phyloP scores from a whole-genome alignment of 2,329 filamentous ascomycete genomes.

The Hymenoscyphus fructigenus region DNA sequence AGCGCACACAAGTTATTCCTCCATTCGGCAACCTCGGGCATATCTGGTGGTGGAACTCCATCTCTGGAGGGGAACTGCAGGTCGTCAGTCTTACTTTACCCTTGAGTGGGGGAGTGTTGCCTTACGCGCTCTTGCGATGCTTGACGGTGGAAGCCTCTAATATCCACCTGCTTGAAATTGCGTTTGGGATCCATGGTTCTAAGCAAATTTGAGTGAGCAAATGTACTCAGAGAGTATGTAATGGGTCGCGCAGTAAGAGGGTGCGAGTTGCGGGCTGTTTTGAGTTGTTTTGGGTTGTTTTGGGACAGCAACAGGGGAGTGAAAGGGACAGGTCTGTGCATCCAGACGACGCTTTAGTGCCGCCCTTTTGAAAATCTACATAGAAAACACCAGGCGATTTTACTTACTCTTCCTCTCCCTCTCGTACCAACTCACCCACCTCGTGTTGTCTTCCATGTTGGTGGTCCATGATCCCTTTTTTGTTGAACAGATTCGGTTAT shows the following conservation, averaged over 20 bases:
- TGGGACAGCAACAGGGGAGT: not conserved
- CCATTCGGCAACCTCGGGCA: conserved; percentile 30
- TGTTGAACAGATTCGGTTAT: not conserved
- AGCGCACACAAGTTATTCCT: conserved; percentile 58
- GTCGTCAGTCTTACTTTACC: not conserved
- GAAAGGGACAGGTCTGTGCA: not conserved
- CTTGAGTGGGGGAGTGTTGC: not conserved
- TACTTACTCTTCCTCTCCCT: not conserved
- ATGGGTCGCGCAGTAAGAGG: not conserved
- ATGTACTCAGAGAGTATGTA: not conserved
- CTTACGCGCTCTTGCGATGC: conserved; percentile 13
- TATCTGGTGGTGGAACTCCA: not conserved
- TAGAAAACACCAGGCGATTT: not conserved
- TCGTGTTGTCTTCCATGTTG: not conserved
- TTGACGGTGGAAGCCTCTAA: conserved; percentile 22
- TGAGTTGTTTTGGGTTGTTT: not conserved
- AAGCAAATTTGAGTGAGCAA: not conserved
- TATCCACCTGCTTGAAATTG: conserved; percentile 17
- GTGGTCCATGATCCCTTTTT: not conserved
- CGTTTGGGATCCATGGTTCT: not conserved
- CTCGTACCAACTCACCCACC: not conserved
- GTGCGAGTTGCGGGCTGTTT: too few species aligned
- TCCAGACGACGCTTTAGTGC: not conserved
- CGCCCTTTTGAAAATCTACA: not conserved
- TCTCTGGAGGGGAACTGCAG: conserved; percentile 8